Percentiles rank a stretch among this genome's conserved stretches.
Evolutionary conservation across 768 basidiomycete species (phyloP).

Genomic region (Naganishia onofrii): DNA sequence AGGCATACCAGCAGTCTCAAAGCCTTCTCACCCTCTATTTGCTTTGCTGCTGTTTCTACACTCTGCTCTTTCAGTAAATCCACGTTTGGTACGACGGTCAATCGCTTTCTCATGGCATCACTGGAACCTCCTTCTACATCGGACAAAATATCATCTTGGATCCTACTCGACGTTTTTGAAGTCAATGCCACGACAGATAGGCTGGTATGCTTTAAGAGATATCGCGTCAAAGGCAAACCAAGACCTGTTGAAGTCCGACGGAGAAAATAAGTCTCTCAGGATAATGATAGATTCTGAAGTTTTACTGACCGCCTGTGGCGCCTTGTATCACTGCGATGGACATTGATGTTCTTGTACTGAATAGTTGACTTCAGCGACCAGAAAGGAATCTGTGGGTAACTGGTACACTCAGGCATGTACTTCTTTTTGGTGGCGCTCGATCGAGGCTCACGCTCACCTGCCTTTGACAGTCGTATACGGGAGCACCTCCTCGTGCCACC

Average conservation of each 20-base stretch:
- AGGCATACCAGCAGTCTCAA: slow-evolving; percentile 53
- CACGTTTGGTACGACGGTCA: slow-evolving; percentile 47
- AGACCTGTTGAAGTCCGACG: slow-evolving; percentile 32
- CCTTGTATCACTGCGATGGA: slow-evolving; percentile 49
- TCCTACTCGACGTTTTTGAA: slow-evolving; percentile 40
- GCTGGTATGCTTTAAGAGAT: slow-evolving; percentile 49
- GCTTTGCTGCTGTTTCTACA: slow-evolving; percentile 49
- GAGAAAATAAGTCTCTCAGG: not conserved
- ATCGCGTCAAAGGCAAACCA: slow-evolving; percentile 47
- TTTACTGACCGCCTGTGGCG: slow-evolving; percentile 26
- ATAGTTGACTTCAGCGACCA: no score
- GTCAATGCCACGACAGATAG: slow-evolving; percentile 53
- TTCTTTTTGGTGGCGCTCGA: no score
- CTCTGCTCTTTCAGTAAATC: slow-evolving; percentile 50
- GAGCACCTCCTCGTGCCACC: no score
- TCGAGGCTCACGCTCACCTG: no score
- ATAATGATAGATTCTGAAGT: no score
- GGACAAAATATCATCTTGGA: slow-evolving; percentile 38
- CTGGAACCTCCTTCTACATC: slow-evolving; percentile 15
- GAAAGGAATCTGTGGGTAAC: not conserved
- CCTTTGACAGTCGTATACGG: no score
- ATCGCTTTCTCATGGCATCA: slow-evolving; percentile 33
- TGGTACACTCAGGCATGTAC: not conserved
- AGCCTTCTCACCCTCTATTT: slow-evolving; percentile 47
- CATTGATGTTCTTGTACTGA: slow-evolving; percentile 32